Base-by-base conservation (phyloP, 257 asterid genomes). In the Fraxinus pennsylvanica region DNA sequence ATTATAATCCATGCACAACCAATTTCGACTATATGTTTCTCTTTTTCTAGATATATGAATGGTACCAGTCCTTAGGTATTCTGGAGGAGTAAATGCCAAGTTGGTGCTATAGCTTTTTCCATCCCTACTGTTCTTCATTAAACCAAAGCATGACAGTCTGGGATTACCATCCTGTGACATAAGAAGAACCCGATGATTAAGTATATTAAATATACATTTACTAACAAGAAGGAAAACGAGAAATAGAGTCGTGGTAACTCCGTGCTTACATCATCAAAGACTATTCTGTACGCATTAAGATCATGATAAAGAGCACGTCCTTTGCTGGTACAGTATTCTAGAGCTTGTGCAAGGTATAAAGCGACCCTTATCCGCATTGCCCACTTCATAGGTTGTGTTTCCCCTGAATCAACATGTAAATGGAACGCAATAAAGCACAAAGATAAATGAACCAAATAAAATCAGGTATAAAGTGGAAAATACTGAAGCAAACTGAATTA, bases 341-440 rank as follows among this genome's bases (percentile, higher is more conserved):
- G 87, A 63, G 98, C 98, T 86, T 95, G 96, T 17, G 96, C 98
- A 76, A 93, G 87, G 85, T 82, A 95, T 14, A 91, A 84, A 75
- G 98, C 96, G 71, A 93, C 99, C 83, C 99, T 89, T 84, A 95
- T 86, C 75, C 99, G 90, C 97, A 95, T 93, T 25, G 98, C 93
- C 98, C 99, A 95, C 85, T 91, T 90, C 99, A 94, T 94, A 41
- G 99, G 97, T 78, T 94, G 97, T 80, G 98, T 38, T 81, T 94
- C 99, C 99, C 99, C 99, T 94, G 84, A 75, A 74, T 79, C 54
- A 82, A 76, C 63, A 80, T 39, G 45, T 54, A 81, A 78, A 75
- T 76, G 74, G 69, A 71, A 15, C 78, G 35, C 61, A 70, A 67
- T 38, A 57, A 35, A 35, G 25, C 6, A 65, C 38, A 74, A 72